A percentile compares a stretch with the other conserved stretches of the same genome.
These are phyloP conservation scores for Neurospora sp. DNA, from an alignment of 2,329 filamentous ascomycete genomes.

Conservation along the genomic window DNA sequence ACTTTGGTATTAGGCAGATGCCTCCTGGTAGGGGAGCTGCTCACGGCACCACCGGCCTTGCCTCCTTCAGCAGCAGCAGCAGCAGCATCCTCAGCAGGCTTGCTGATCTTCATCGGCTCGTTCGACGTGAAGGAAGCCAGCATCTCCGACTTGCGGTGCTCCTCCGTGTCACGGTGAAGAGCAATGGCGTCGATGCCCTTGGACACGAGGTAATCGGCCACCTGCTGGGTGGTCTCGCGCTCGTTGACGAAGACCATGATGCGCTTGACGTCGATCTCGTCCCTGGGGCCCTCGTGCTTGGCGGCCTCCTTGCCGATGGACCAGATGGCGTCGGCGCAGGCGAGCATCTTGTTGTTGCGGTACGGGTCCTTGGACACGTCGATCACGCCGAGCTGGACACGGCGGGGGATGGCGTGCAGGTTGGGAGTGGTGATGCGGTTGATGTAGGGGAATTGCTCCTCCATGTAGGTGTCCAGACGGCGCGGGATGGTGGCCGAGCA, in stretches of 20 bases:
- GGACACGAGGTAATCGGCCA: conserved; percentile 66
- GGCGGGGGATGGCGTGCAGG: conserved; percentile 86
- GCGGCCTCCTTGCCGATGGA: conserved; percentile 72
- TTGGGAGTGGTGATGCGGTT: conserved; percentile 86
- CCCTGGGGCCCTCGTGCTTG: conserved; percentile 47
- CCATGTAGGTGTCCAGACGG: conserved; percentile 78
- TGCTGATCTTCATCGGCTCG: conserved; percentile 26
- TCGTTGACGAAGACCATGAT: conserved; percentile 97
- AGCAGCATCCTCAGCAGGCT: conserved; percentile 2
- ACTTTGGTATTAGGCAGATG: conserved; percentile 70
- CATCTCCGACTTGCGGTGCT: conserved; percentile 67
- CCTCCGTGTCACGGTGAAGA: conserved; percentile 73
- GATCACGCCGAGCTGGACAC: conserved; percentile 87
- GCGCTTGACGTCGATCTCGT: conserved; percentile 60
- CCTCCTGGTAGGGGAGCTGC: conserved; percentile 1
- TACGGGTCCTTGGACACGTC: conserved; percentile 91
- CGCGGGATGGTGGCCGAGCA: conserved; percentile 95
- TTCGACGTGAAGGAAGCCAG: conserved; percentile 62
- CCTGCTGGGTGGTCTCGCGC: conserved; percentile 74
- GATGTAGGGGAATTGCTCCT: conserved; percentile 72
- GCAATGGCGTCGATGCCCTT: conserved; percentile 88
- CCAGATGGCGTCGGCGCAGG: conserved; percentile 92
- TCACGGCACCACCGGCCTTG: not conserved
- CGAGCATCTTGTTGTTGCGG: conserved; percentile 82
- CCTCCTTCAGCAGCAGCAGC: not conserved